Base-by-base conservation (phyloP, 768 basidiomycete species). In the Antrodiella citrinella region DNA sequence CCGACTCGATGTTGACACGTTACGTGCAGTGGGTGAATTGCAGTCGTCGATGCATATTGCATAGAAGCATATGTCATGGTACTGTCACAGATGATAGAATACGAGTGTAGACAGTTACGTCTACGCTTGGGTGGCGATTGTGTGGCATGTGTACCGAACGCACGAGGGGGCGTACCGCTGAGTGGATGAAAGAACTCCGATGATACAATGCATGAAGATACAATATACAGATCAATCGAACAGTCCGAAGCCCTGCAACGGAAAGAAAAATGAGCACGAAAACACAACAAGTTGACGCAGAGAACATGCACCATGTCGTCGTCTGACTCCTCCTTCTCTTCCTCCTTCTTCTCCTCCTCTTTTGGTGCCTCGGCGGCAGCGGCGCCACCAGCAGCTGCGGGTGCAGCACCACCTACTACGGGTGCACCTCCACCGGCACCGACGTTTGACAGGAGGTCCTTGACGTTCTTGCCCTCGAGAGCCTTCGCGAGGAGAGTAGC, bases 391-490 rank as follows among this genome's bases (percentile, higher is more conserved):
- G 69, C 82, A 51, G 67, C 82, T 52, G 68, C 80, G 48, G 74
- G 75, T 45, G 76, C 78, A 49, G 74, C 74, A 44, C 71, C 68
- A 18, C 73, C 69, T 46, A 68, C 78, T 54, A 80, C 87, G 45
- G 91, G 85, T 59, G 83, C 90, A 54, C 83, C 92, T 54, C 91
- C 93, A 54, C 94, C 92, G 50, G 90, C 75, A 56, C 95, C 94
- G 55, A 99, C 92, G 76, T 91, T 95, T 55, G 88, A 86, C 57
- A 99, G 80, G 48, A 98, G 78, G 42, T 94, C 92, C 73, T 91
- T 97, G 63, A 99, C 81, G 74, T 98, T 82, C 80, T 95, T 96
- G 63, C 94, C 95, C 72, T 95, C 93, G 48, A 99, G 84, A 26
- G 96, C 95, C 71, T 96, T 98, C 55, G 95, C 89, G 65, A 99